Base-by-base conservation (phyloP, 2,329 filamentous ascomycete species). In the Tympanopsis confertula region DNA sequence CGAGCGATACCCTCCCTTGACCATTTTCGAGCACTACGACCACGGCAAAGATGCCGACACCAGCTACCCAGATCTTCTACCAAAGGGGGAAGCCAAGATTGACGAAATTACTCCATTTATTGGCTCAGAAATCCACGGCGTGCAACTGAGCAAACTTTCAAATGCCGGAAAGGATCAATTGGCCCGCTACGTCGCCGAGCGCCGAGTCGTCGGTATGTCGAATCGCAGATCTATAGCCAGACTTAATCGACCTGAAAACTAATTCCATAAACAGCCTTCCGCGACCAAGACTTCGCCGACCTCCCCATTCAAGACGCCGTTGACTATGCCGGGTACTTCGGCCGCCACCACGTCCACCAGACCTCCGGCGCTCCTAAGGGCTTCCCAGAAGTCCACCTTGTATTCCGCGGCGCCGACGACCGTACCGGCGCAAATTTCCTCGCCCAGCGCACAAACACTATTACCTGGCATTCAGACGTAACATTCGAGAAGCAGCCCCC, bases 381-480 rank as follows among this genome's bases (percentile, higher is more conserved):
- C 5, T 70, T 69, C 50, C 78, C 78, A 0, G 69, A 79, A 48
- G 60, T 83, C 14, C 78, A 82, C 49, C 65, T 83, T 2, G 78
- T 82, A 4, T 76, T 81, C 52, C 68, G 78, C 35, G 71, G 71
- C 19, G 74, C 75, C 3, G 75, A 74, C 5, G 79, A 84, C 47
- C 74, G 68, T 5, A 70, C 66, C 2, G 70, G 66, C 12, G 59
- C 69, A 13, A 63, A 70, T 26, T 81, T 78, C 56, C 76, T 84
- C 41, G 61, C 69, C 39, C 73, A 74, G 35, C 72, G 82, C 17
- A 88, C 83, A 3, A 89, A 80, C 58, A 84, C 80, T 1, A 78
- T 93, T 1, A 85, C 85, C 5, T 94, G 86, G 86, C 87, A 94
- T 61, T 84, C 79, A 0, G 87, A 94, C 47, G 80, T 94, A 2